A percentile compares a stretch with the other conserved stretches of the same genome.
phyloP scores from a whole-genome alignment of 1,284 basidiomycete genomes.

The Coniferiporia sulphurascens region DNA sequence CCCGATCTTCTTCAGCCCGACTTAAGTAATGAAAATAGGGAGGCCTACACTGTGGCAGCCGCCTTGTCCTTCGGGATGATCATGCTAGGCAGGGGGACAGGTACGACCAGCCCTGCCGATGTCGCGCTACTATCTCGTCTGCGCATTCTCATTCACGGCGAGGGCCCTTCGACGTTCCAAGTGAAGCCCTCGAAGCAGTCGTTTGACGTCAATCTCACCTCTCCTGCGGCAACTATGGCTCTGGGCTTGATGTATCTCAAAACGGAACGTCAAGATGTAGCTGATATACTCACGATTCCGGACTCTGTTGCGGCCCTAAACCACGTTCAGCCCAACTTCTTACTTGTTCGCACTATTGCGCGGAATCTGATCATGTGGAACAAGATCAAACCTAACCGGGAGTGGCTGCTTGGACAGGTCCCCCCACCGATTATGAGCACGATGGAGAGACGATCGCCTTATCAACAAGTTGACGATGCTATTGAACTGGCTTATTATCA shows the following conservation, averaged over 20 bases:
- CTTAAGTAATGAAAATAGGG: slow-evolving; percentile 78
- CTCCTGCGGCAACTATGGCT: slow-evolving; percentile 86
- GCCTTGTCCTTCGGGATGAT: slow-evolving; percentile 93
- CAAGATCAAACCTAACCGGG: slow-evolving; percentile 60
- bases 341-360: slow-evolving; percentile 78
- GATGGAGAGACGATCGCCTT: slow-evolving; percentile 47
- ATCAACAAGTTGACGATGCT: slow-evolving; percentile 63
- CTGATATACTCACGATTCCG: slow-evolving; percentile 80
- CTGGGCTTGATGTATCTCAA: slow-evolving; percentile 90
- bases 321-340: slow-evolving; percentile 81
- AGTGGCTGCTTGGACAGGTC: slow-evolving; percentile 78
- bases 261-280: slow-evolving; percentile 79
- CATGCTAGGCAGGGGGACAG: slow-evolving; percentile 85
- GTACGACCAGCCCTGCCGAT: slow-evolving; percentile 63
- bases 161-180: slow-evolving; percentile 37
- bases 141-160: slow-evolving; percentile 69
- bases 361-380: slow-evolving; percentile 88
- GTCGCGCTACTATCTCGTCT: slow-evolving; percentile 62
- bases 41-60: slow-evolving; percentile 88
- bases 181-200: slow-evolving; percentile 37
- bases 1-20: slow-evolving; percentile 76
- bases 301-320: slow-evolving; percentile 76
- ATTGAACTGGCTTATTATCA: slow-evolving; percentile 86
- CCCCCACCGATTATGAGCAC: slow-evolving; percentile 64
- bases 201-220: slow-evolving; percentile 84